Evolutionary conservation across 768 basidiomycete species (phyloP).

Genomic region (Mrakia frigida): DNA sequence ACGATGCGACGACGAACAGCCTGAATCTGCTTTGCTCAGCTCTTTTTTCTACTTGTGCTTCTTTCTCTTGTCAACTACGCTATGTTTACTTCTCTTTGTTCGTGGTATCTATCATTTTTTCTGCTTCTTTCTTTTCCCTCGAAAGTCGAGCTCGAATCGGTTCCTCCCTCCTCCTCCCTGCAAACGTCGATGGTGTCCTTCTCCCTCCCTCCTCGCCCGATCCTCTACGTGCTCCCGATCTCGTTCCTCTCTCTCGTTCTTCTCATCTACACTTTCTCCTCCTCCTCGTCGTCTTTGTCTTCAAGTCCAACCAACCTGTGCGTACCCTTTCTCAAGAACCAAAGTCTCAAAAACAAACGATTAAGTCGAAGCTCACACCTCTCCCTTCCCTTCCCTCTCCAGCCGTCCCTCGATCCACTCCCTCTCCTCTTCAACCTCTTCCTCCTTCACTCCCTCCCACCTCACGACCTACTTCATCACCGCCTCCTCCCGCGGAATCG

Average conservation of each 20-base stretch:
- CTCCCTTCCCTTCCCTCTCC: not conserved
- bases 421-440: not conserved
- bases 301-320: not conserved
- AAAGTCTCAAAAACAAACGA: no score
- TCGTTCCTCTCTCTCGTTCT: not conserved
- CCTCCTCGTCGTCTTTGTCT: not conserved
- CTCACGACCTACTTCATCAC: constrained; percentile 11
- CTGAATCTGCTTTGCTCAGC: not conserved
- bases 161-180: not conserved
- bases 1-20: not conserved
- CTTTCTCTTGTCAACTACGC: no score
- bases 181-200: not conserved
- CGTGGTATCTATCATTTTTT: no score
- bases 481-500: not conserved
- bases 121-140: not conserved
- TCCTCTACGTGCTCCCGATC: not conserved
- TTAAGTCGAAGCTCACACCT: not conserved
- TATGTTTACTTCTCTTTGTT: no score
- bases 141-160: not conserved
- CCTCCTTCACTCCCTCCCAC: not conserved
- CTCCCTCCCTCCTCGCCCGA: no score
- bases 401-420: constrained; percentile 3
- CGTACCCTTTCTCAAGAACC: not conserved
- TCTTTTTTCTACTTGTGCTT: not conserved
- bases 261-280: not conserved